Base-by-base conservation (phyloP, 2,329 filamentous ascomycete species). In the Aspergillus nomiae region DNA sequence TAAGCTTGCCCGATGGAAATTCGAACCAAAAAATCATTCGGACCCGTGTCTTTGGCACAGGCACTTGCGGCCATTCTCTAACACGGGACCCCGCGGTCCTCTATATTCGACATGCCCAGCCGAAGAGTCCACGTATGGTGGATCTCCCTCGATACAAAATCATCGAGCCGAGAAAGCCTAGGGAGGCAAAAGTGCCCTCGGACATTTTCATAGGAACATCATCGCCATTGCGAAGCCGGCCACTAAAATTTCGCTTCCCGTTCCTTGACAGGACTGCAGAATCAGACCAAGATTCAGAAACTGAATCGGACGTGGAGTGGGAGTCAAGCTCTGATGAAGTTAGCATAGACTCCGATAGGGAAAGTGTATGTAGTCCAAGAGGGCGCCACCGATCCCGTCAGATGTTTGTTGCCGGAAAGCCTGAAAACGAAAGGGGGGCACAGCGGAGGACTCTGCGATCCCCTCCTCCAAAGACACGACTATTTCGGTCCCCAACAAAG, bases 11-110 rank as follows among this genome's bases (percentile, higher is more conserved):
- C 62, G 53, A 65, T 67, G 54, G 65, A 70, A 61, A 59, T 67
- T 38, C 69, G 68, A 58, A 70, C 58, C 43, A 71, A 62, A 64
- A 65, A 53, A 58, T 67, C 16, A 67, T 68, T 53, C 66, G 63
- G 59, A 62, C 59, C 41, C 67, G 65, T 54, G 26, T 64, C 43
- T 63, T 66, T 46, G 59, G 63, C 24, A 55, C 46, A 28, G 54
- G 59, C 28, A 56, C 66, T 56, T 66, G 62, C 64, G 62, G 48
- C 30, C 62, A 61, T 24, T 62, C 63, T 34, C 58, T 61, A 41
- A 21, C 65, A 16, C 59, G 67, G 46, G 60, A 71, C 34, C 57
- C 57, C 56, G 64, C 61, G 36, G 62, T 67, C 60, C 59, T 64
- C 16, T 70, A 65, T 58, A 54, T 56, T 54, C 59, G 57, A 38